Evolutionary conservation across 768 basidiomycete genomes (phyloP), one percentile per base, ranked within the genome.

Genomic region (Suillus tomentosus): DNA sequence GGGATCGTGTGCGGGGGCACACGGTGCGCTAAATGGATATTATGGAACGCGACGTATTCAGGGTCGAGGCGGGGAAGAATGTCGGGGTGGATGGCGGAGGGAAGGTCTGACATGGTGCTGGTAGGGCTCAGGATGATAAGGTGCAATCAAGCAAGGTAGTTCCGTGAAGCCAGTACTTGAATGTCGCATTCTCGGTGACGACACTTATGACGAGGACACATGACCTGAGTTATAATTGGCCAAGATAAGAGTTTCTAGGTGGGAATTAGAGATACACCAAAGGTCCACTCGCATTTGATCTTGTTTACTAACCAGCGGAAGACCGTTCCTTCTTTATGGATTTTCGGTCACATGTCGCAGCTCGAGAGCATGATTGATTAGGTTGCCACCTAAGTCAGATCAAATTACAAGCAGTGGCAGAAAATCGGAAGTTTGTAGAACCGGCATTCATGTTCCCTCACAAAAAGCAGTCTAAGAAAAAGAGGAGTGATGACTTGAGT

Each of bases 31-130:
- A 86, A 65, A 54, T 79, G 73, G 15, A 72, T 67, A 65, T 84
- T 85, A 72, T 89, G 86, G 71, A 87, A 87, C 9, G 77, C 79
- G 61, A 84, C 74, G 70, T 89, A 92, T 70, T 89, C 86, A 9
- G 88, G 83, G 69, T 89, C 86, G 58, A 91, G 80, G 34, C 77
- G 79, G 8, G 78, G 67, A 27, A 86, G 70, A 62, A 91, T 74
- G 10, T 86, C 84, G 1, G 87, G 85, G 67, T 90, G 85, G 22
- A 92, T 75, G 17, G 87, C 85, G 60, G 85, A 82, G 61, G 68
- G 66, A 47, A 77, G 27, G 39, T 62, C 61, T 22, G 69, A 60
- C 68, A 69, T 69, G 42, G 22, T 60, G 54, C 15, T 37, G 15
- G 14, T 22, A 53, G 54, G 22, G 14, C 11, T 27, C 19, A 39